phyloP scores from a whole-genome alignment of 2,329 filamentous ascomycete genomes.

The Diaporthe humulicola region DNA sequence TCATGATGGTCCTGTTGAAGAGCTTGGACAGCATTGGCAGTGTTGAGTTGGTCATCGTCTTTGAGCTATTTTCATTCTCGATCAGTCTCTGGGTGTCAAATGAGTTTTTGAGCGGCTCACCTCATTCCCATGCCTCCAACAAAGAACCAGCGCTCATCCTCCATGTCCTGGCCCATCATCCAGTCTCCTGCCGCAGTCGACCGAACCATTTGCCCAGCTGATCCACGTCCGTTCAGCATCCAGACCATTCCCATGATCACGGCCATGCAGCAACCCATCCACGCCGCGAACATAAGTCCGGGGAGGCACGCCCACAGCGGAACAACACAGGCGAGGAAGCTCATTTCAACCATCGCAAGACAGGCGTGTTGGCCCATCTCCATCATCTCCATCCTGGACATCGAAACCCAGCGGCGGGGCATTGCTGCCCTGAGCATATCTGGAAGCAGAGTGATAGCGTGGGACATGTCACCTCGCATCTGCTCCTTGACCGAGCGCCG shows the following conservation, averaged over 20 bases:
- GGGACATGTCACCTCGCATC: constrained; percentile 44
- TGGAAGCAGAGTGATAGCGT: constrained; percentile 43
- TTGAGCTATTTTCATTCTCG: constrained; percentile 43
- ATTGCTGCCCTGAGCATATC: constrained; percentile 41
- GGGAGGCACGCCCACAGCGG: constrained; percentile 49
- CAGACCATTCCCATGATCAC: constrained; percentile 46
- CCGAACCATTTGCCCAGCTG: constrained; percentile 39
- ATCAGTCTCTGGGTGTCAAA: background rate
- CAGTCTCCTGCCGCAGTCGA: constrained; percentile 44
- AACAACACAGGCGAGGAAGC: constrained; percentile 44
- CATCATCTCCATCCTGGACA: constrained; percentile 41
- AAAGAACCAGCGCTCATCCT: constrained; percentile 52
- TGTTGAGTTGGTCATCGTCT: constrained; percentile 47
- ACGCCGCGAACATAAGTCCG: constrained; percentile 47
- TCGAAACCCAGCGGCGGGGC: background rate
- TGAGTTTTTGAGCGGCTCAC: constrained; percentile 40
- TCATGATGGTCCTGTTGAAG: constrained; percentile 58
- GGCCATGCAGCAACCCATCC: constrained; percentile 44
- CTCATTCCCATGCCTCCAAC: constrained; percentile 51
- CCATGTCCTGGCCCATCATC: constrained; percentile 46
- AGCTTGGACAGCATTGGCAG: constrained; percentile 52
- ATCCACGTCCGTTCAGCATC: constrained; percentile 47
- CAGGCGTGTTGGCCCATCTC: constrained; percentile 45
- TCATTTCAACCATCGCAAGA: constrained; percentile 46
- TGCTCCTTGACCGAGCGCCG: constrained; percentile 43